Base-by-base conservation (phyloP, 345 rosid species). In the Heritiera littoralis region DNA sequence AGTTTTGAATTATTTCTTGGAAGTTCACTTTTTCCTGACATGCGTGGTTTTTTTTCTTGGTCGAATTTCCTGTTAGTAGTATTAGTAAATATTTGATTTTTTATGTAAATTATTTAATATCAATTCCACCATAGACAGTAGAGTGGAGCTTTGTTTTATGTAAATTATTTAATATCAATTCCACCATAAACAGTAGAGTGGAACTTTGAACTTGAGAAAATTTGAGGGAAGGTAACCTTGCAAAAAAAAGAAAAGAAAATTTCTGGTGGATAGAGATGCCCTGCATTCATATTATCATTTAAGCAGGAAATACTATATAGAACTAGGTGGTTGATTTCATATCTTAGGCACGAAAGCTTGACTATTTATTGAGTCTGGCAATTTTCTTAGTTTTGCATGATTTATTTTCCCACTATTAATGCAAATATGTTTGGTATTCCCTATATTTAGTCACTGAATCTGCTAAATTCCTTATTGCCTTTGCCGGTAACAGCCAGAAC, bases 401-500 rank as follows among this genome's bases (percentile, higher is more conserved):
- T 74, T 32, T 40, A 73, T 66, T 5, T 41, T 45, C 66, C n/a
- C 11, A 9, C 61, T 18, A 40, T 17, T 3, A 18, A 66, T 30
- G 64, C 64, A 69, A 70, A 75, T 67, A 67, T 3, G 30, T 43
- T 10, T 41, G 0, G 51, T 20, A 43, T 67, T 67, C 30, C 10
- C 51, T 67, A 0, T 59, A 6, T n/a, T 17, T 49, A 17, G 52
- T 68, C 18, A 18, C 55, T 77, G 51, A 40, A 17, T 48, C 78
- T 86, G 64, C 69, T 56, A 54, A 67, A n/a, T 78, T 63, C 72
- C 77, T 65, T 83, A 40, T 81, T 82, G 79, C 60, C 79, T 84
- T 60, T 76, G 79, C 63, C 81, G 81, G 61, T 80, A 49, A 88
- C 97, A 94, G 99, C 99, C 99, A 72, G 99, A 96, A 91, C 90